A percentile compares a stretch with the other conserved stretches of the same genome.
Evolutionary conservation across 805 yeast genomes (phyloP).

Genomic region (Starmera amethionina): DNA sequence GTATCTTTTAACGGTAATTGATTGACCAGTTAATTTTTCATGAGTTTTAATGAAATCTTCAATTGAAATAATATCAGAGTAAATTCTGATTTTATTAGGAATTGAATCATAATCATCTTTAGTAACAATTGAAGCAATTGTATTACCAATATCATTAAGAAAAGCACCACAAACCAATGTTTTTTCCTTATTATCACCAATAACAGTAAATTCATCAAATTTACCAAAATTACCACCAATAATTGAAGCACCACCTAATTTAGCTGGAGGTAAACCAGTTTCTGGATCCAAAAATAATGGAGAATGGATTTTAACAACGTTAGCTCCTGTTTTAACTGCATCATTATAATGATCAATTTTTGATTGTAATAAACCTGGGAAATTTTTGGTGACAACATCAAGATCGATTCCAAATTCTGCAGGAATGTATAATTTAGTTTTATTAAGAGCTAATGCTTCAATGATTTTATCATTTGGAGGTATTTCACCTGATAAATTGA

Average conservation of each 20-base stretch:
- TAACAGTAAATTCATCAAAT: constrained; percentile 21
- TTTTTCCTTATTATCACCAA: constrained; percentile 26
- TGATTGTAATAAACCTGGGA: constrained; percentile 25
- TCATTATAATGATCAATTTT: constrained; percentile 28
- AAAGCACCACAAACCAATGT: constrained; percentile 22
- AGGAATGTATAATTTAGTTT: constrained; percentile 46
- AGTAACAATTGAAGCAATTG: constrained; percentile 27
- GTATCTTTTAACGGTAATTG: constrained; percentile 21
- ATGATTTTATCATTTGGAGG: constrained; percentile 23
- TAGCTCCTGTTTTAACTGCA: constrained; percentile 34
- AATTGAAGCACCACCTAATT: too few species aligned
- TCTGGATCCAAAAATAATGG: constrained; percentile 28
- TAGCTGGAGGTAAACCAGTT: too few species aligned
- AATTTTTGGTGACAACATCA: constrained; percentile 14
- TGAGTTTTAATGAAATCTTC: constrained; percentile 26
- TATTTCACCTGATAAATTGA: constrained; percentile 30
- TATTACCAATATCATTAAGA: constrained; percentile 29
- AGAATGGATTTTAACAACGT: constrained; percentile 35
- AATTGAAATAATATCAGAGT: constrained; percentile 25
- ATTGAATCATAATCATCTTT: constrained; percentile 7
- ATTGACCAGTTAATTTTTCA: constrained; percentile 25
- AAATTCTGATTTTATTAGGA: constrained; percentile 31
- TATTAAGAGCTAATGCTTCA: constrained; percentile 30
- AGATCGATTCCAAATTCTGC: constrained; percentile 50
- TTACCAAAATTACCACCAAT: too few species aligned